Evolutionary conservation across 148 eudicot species (phyloP).

Genomic region (Spergularia bocconei): DNA sequence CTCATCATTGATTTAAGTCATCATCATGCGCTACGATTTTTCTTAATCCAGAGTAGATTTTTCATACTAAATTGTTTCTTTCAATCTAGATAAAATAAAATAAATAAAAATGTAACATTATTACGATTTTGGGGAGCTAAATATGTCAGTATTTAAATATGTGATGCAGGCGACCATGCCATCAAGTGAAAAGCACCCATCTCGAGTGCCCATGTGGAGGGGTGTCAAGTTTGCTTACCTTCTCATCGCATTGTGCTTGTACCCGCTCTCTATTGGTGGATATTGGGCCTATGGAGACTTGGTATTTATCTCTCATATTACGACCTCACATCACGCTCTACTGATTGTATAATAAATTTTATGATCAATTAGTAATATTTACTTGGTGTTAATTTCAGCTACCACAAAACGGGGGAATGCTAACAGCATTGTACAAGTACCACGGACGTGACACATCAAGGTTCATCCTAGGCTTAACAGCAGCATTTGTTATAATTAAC

Average conservation of each 20-base stretch:
- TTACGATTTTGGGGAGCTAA: not conserved
- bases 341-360: not conserved
- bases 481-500: slow-evolving; percentile 56
- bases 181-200: slow-evolving; percentile 82
- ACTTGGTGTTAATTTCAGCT: slow-evolving; percentile 38
- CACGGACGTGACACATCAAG: slow-evolving; percentile 47
- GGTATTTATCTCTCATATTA: slow-evolving; percentile 31
- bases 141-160: not conserved
- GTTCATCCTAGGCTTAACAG: slow-evolving; percentile 44
- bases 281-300: slow-evolving; percentile 78
- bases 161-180: slow-evolving; percentile 83
- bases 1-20: not conserved
- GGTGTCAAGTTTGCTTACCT: slow-evolving; percentile 64
- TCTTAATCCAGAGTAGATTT: too few relatives aligned
- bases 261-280: slow-evolving; percentile 80
- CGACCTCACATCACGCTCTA: not conserved
- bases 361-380: not conserved
- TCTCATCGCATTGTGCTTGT: slow-evolving; percentile 67
- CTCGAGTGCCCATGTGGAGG: slow-evolving; percentile 87
- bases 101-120: not conserved
- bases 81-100: not conserved
- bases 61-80: too few relatives aligned
- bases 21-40: not conserved
- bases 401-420: slow-evolving; percentile 65
- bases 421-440: slow-evolving; percentile 53